phyloP scores from a whole-genome alignment of 2,329 filamentous ascomycete genomes.

The Fusarium staphyleae region DNA sequence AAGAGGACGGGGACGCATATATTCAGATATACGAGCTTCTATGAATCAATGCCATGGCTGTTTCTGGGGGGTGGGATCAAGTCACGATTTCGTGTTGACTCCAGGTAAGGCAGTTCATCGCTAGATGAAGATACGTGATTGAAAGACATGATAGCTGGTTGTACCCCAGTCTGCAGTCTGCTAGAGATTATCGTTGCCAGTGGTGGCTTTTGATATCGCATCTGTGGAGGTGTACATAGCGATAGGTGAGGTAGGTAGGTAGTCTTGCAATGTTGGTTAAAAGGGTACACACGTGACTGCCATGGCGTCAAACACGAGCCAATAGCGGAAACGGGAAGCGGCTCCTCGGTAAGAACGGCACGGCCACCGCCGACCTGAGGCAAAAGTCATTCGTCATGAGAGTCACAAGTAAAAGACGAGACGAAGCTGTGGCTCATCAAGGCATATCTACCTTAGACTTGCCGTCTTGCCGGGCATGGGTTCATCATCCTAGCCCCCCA shows the following conservation, averaged over 20 bases:
- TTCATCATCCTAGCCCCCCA: constrained; percentile 5
- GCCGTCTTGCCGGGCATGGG: constrained; percentile 23
- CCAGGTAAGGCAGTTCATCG: background rate
- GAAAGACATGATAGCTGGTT: too few species aligned
- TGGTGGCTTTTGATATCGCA: too few species aligned
- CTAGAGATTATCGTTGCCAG: too few species aligned
- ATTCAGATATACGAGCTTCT: background rate
- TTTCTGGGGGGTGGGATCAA: background rate
- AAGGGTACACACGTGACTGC: constrained; percentile 7
- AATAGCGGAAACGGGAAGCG: background rate
- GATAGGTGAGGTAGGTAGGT: too few species aligned
- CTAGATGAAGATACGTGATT: background rate
- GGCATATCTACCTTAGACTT: background rate
- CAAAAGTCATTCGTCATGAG: constrained; percentile 16
- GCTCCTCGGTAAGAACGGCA: constrained; percentile 26
- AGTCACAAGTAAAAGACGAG: too few species aligned
- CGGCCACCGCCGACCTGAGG: constrained; percentile 12
- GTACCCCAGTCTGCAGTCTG: too few species aligned
- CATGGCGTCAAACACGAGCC: background rate
- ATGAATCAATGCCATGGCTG: background rate
- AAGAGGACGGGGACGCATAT: too few species aligned
- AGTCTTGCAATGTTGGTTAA: background rate
- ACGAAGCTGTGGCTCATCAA: too few species aligned
- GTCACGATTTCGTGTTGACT: too few species aligned
- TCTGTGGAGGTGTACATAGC: too few species aligned